Evolutionary conservation across 2,329 filamentous ascomycete genomes (phyloP).

Genomic region (Penicillium sp.): DNA sequence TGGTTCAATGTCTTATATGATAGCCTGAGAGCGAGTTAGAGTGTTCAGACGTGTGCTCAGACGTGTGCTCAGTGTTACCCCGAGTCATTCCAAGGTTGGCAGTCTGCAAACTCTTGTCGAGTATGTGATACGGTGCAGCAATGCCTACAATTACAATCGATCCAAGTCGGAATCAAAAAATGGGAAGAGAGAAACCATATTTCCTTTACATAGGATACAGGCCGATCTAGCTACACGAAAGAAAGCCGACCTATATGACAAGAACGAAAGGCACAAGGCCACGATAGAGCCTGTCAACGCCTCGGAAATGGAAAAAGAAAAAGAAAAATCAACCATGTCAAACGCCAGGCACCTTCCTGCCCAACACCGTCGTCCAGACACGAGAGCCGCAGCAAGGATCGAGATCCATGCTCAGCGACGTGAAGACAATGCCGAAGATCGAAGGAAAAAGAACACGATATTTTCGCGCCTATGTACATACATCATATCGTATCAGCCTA

Average conservation of each 20-base stretch:
- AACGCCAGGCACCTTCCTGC: slow-evolving; percentile 35
- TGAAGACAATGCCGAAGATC: slow-evolving; percentile 27
- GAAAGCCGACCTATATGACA: slow-evolving; percentile 12
- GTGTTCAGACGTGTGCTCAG: too few relatives aligned
- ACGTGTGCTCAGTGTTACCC: too few relatives aligned
- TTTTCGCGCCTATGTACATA: slow-evolving; percentile 40
- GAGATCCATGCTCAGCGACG: slow-evolving; percentile 26
- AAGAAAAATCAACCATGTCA: slow-evolving; percentile 27
- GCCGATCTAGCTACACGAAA: slow-evolving; percentile 9
- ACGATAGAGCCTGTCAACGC: slow-evolving; percentile 17
- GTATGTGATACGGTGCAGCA: not conserved
- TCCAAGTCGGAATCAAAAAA: not conserved
- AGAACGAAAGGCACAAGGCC: slow-evolving; percentile 13
- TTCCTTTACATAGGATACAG: slow-evolving; percentile 8
- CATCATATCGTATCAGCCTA: slow-evolving; percentile 36
- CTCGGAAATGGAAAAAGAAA: slow-evolving; percentile 23
- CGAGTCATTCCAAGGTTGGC: too few relatives aligned
- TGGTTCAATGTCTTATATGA: too few relatives aligned
- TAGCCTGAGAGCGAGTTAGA: too few relatives aligned
- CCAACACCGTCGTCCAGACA: slow-evolving; percentile 30
- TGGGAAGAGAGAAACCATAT: not conserved
- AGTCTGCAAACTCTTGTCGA: too few relatives aligned
- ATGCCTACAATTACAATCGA: not conserved
- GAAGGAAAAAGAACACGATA: slow-evolving; percentile 28
- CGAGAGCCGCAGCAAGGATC: slow-evolving; percentile 21